Evolutionary conservation across 345 rosid genomes (phyloP), one percentile per base, ranked within the genome.

Genomic region (Passiflora organensis): DNA sequence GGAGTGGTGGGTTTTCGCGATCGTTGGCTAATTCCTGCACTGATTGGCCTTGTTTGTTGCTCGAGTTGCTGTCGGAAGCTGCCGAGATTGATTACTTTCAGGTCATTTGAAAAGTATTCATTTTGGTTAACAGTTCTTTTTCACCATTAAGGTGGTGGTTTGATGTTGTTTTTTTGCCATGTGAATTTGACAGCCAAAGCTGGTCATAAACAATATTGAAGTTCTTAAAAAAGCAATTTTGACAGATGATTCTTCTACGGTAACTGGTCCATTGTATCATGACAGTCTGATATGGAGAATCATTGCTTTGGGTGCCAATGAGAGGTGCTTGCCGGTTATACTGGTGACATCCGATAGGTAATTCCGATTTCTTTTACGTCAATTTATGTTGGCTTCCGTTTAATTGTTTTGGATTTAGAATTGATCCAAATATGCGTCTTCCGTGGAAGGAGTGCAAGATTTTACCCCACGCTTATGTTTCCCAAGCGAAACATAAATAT

Each of bases 221-320:
- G 78, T 83, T 65, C 85, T 93, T 53, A 78, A 79, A 72, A 80
- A 55, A 70, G 89, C 97, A n/a, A 62, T 71, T 60, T 71, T 72
- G 54, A 76, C 70, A 1, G 86, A 89, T 74, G 94, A 81, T 65
- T 67, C 34, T 28, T 3, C 82, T 20, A 45, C 64, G 18, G 82
- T 86, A 44, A 68, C 75, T 51, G 86, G 79, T 5, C 49, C 99
- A 58, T 66, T 77, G 85, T 94, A 85, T 76, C 99, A 94, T 67
- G 96, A 94, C 69, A 87, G 85, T 71, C 72, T 94, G 75, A 53
- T 89, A 62, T 89, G 91, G 88, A 85, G 96, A 78, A 85, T 94
- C 59, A 80, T 85, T 65, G 80, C 90, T 20, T 57, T 89, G 63
- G 95, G 93, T 58, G 96, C 80, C 15, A 94, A 94, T 50, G 96